Conservation (phyloP, 2,329 filamentous ascomycete species). For the Hysterium pulicare region DNA sequence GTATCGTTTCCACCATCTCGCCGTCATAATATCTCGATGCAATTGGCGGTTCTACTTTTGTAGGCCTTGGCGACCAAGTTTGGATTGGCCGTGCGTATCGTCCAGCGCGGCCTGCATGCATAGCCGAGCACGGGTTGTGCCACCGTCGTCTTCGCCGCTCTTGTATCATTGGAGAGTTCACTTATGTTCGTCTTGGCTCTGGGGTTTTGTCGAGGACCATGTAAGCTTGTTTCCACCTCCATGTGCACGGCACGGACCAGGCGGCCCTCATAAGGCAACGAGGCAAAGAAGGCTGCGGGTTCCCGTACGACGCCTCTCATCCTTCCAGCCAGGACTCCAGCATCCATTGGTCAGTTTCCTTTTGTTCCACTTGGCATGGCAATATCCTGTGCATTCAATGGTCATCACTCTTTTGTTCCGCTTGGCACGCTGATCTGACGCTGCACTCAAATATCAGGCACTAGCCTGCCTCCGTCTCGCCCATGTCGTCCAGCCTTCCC, state of each 20-base stretch:
- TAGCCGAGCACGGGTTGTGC: too few relatives aligned
- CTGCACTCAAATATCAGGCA: neutral
- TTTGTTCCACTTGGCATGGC: constrained; percentile 12
- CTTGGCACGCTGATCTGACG: neutral
- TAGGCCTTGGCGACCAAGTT: neutral
- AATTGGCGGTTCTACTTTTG: constrained; percentile 8
- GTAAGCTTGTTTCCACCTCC: constrained; percentile 2
- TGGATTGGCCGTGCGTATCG: too few relatives aligned
- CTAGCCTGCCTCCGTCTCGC: neutral
- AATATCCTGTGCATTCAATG: neutral
- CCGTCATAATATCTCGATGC: neutral
- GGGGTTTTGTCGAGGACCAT: neutral
- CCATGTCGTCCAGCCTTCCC: neutral
- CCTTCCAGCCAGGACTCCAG: neutral
- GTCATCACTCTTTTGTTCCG: neutral
- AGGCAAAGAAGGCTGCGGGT: constrained; percentile 10
- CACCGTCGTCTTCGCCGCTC: too few relatives aligned
- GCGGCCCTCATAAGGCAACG: neutral
- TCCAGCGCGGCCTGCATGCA: too few relatives aligned
- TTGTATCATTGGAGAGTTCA: constrained; percentile 8
- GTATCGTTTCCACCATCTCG: neutral
- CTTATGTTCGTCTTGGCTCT: constrained; percentile 14
- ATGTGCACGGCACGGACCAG: constrained; percentile 7
- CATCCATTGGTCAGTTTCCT: constrained; percentile 7
- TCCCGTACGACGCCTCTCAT: neutral